Base-by-base conservation (phyloP, 2,329 filamentous ascomycete species). In the Ophiostoma ulmi region DNA sequence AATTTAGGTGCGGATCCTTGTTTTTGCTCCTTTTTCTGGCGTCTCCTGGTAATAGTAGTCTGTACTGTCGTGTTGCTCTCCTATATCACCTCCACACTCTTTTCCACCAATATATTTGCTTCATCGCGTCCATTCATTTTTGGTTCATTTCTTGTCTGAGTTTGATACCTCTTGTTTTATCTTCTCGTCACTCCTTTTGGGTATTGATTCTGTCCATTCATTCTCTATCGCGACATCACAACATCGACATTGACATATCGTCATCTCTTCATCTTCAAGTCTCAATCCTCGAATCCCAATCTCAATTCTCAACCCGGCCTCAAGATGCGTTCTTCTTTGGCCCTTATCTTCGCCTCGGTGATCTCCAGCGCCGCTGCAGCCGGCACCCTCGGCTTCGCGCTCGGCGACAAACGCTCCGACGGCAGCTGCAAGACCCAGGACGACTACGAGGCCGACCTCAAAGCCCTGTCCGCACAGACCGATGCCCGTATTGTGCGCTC, bases 391-490 rank as follows among this genome's bases (percentile, higher is more conserved):
- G 71, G 69, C 58, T 72, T 72, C 35, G 66, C 71, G 6, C 67
- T 72, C 35, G 71, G 71, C 67, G 69, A 72, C 69, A 72, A 72
- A 52, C 39, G 41, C 20, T 41, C 71, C 17, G 71, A 72, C 69
- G 64, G 52, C 67, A 68, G 38, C 66, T 72, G 71, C 69, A 72
- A 72, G 67, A 39, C 17, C 41, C 67, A 72, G 64, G 35, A 55
- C 67, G 71, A 72, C 71, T 71, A 71, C 67, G 67, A 64, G 39
- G 69, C 67, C 48, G 69, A 72, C 67, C 63, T 72, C 20, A 41
- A n/a, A 52, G 69, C 71, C 11, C 36, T 72, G n/a, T 14, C 26
- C 20, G 11, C n/a, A 7, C 22, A 64, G 48, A 69, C 71, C 38
- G 31, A 36, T 22, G 39, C 71, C 6, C 61, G 63, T 20, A 44